phyloP scores from a whole-genome alignment of 2,329 filamentous ascomycete species.

The Mycosphaerella sp. region DNA sequence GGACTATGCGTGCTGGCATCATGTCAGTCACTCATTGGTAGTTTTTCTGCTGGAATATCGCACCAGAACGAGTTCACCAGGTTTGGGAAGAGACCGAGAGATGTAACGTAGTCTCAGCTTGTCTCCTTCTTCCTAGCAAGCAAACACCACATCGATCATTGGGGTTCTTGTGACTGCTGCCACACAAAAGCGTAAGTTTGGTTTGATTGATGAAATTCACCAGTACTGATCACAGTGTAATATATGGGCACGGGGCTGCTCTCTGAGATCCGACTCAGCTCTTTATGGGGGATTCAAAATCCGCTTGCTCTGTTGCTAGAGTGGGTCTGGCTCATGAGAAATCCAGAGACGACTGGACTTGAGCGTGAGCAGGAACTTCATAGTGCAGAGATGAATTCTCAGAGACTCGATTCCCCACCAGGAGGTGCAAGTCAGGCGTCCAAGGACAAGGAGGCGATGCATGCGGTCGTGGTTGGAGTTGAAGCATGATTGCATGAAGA shows the following conservation, averaged over 20 bases:
- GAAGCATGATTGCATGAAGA: neutral
- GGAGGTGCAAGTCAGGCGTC: neutral
- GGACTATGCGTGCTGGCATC: constrained; percentile 9
- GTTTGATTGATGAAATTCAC: too few species aligned
- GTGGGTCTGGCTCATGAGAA: neutral
- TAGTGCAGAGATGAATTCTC: neutral
- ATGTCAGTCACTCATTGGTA: constrained; percentile 14
- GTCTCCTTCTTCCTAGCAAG: constrained; percentile 6
- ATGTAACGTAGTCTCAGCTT: constrained; percentile 12
- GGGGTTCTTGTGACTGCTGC: constrained; percentile 13
- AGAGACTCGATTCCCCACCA: neutral
- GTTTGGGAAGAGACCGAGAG: constrained; percentile 6
- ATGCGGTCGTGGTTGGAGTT: neutral
- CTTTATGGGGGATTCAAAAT: constrained; percentile 14
- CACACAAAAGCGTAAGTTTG: neutral
- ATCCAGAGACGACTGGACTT: constrained; percentile 2
- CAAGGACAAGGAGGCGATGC: neutral
- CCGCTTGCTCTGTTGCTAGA: constrained; percentile 4
- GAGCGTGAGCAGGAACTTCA: neutral
- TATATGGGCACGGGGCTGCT: constrained; percentile 8
- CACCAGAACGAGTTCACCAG: constrained; percentile 13
- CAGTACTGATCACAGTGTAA: neutral
- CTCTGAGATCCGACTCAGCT: constrained; percentile 10
- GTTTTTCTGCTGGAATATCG: constrained; percentile 11
- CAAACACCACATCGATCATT: constrained; percentile 11